These are phyloP conservation scores for Leishmania braziliensis DNA, from an alignment of 208 protist species.

Conservation along the genomic window DNA sequence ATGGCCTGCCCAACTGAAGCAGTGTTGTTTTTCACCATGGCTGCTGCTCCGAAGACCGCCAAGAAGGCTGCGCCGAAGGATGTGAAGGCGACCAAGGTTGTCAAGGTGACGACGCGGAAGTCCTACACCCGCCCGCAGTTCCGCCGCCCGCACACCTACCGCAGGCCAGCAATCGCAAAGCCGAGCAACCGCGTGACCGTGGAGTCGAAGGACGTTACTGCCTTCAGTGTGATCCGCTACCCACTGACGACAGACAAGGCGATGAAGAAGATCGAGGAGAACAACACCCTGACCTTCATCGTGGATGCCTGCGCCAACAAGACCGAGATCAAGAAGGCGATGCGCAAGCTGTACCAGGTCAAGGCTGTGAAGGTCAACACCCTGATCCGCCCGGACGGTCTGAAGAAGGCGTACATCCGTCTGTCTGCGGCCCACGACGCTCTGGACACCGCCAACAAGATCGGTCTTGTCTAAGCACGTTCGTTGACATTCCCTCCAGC, in stretches of 20 bases:
- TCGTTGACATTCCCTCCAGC: background rate
- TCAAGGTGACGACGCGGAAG: slow-evolving; percentile 93
- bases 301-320: slow-evolving; percentile 98
- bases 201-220: slow-evolving; percentile 71
- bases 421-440: slow-evolving; percentile 96
- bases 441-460: slow-evolving; percentile 98
- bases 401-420: slow-evolving; percentile 99
- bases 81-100: slow-evolving; percentile 79
- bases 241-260: slow-evolving; percentile 98
- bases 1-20: background rate
- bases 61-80: slow-evolving; percentile 64
- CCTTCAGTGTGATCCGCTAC: slow-evolving; percentile 96
- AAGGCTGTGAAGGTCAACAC: slow-evolving; percentile 98
- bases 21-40: slow-evolving; percentile 41
- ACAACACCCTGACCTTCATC: slow-evolving; percentile 99
- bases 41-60: slow-evolving; percentile 46
- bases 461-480: slow-evolving; percentile 69
- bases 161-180: slow-evolving; percentile 80
- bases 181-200: slow-evolving; percentile 93
- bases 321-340: slow-evolving; percentile 97
- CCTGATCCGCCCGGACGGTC: slow-evolving; percentile 97
- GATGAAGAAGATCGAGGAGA: slow-evolving; percentile 99
- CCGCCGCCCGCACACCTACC: slow-evolving; percentile 96
- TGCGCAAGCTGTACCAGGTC: slow-evolving; percentile 98
- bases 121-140: slow-evolving; percentile 96